Base-by-base conservation (phyloP, 805 yeast species). In the Suhomyces sp. region DNA sequence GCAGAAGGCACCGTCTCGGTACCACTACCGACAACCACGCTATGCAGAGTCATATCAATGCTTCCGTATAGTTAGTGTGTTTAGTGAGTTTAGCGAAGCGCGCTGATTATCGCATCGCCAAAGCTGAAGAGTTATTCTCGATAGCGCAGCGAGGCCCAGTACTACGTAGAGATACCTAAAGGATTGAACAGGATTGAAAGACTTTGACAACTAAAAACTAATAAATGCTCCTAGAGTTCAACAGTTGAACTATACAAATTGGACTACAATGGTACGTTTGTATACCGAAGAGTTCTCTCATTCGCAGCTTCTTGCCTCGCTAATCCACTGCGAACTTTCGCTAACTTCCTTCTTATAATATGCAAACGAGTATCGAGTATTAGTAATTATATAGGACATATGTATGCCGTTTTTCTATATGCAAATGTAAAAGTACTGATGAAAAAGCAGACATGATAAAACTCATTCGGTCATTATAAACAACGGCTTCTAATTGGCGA, bases 401-500 rank as follows among this genome's bases (percentile, higher is more conserved):
- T 37, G 6, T 17, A 37, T 37, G 41, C 22, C 41, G 17, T 17
- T 19, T 37, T 19, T 37, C 41, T 37, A 37, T 13, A 37, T 37
- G 41, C 41, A 37, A 37, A 37, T 37, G 17, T 19, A 37, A 6
- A 13, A 19, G 5, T 9, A 31, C 13, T 35, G 17, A 35, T 15
- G 40, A 17, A 35, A 35, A 35, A 35, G 40, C 40, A 35, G 40
- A 35, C 40, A 35, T 37, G 41, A 19, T 17, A 17, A 17, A 37
- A 37, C 22, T 37, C 41, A 37, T 37, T 37, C 41, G 17, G 22
- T 37, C 10, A 22, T 19, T 39, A 25, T 37, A 17, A 19, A 17
- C 12, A 37, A 19, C 22, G n/a, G n/a, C 12, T 39, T 6, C 31
- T 27, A 50, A 25, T 50, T 50, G 46, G 44, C 45, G 12, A 51